Conservation (phyloP, 179 eudicot genomes). For the Heliamphora pulchella region DNA sequence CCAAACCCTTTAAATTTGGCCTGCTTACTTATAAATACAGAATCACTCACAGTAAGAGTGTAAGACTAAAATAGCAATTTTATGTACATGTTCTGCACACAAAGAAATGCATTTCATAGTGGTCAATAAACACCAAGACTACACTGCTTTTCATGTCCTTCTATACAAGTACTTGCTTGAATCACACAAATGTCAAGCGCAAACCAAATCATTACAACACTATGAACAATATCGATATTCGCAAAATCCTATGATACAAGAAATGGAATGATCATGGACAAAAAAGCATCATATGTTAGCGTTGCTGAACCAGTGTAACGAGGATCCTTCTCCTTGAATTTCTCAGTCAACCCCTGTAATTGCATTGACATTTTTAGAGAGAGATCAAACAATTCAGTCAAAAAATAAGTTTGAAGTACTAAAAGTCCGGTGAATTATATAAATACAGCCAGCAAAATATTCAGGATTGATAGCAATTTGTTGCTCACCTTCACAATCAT, state of each 20-base stretch:
- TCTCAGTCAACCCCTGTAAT: constrained; percentile 75
- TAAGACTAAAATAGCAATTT: too few species aligned
- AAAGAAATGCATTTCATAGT: not conserved
- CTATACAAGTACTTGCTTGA: not conserved
- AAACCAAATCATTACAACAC: not conserved
- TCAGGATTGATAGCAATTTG: constrained; percentile 1
- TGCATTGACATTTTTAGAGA: not conserved
- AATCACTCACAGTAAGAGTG: too few species aligned
- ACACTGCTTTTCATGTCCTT: not conserved
- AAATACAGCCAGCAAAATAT: not conserved
- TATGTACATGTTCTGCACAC: too few species aligned
- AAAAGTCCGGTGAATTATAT: too few species aligned
- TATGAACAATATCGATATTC: constrained; percentile 22
- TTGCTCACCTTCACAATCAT: constrained; percentile 69
- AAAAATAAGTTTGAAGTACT: not conserved
- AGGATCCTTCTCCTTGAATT: constrained; percentile 77
- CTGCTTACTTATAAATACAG: too few species aligned
- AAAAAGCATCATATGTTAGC: constrained; percentile 51
- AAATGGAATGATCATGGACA: constrained; percentile 76
- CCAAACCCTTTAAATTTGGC: too few species aligned
- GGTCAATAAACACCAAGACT: not conserved
- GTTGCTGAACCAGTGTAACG: constrained; percentile 69
- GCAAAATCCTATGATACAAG: constrained; percentile 27
- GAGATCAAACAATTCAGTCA: not conserved
- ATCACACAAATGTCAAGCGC: not conserved